Evolutionary conservation across 768 basidiomycete species (phyloP).

Genomic region (Tulasnella calospora): DNA sequence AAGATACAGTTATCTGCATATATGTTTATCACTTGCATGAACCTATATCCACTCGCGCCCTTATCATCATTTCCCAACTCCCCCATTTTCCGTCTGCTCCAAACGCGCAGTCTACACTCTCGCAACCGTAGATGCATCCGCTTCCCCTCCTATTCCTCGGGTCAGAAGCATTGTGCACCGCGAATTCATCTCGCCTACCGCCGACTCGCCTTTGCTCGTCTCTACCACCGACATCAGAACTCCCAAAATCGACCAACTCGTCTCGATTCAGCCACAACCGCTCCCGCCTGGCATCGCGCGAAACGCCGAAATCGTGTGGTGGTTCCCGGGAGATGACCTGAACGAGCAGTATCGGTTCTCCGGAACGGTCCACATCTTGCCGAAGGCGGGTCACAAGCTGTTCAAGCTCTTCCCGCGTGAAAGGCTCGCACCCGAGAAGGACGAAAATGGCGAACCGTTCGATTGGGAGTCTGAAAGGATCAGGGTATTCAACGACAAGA

Average conservation of each 20-base stretch:
- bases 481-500: conserved; percentile 50
- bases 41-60: not conserved
- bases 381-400: conserved; percentile 43
- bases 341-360: conserved; percentile 70
- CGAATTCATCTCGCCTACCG: conserved; percentile 43
- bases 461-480: conserved; percentile 58
- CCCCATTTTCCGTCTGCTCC: not conserved
- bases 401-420: conserved; percentile 38
- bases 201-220: conserved; percentile 54
- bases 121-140: conserved; percentile 41
- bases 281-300: conserved; percentile 34
- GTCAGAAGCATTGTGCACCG: conserved; percentile 67
- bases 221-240: conserved; percentile 68
- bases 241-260: conserved; percentile 60
- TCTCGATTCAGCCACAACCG: conserved; percentile 22
- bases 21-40: not conserved
- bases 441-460: conserved; percentile 38
- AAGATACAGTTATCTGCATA: not conserved
- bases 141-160: conserved; percentile 49
- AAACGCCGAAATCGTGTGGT: conserved; percentile 65
- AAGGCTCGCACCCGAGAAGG: conserved; percentile 34
- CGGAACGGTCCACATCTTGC: conserved; percentile 54
- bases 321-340: conserved; percentile 54
- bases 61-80: not conserved
- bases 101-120: conserved; percentile 44